Evolutionary conservation across 352 stramenopile species (phyloP), one percentile per base, ranked within the genome.

Genomic region (Globisporangium echinulatum): DNA sequence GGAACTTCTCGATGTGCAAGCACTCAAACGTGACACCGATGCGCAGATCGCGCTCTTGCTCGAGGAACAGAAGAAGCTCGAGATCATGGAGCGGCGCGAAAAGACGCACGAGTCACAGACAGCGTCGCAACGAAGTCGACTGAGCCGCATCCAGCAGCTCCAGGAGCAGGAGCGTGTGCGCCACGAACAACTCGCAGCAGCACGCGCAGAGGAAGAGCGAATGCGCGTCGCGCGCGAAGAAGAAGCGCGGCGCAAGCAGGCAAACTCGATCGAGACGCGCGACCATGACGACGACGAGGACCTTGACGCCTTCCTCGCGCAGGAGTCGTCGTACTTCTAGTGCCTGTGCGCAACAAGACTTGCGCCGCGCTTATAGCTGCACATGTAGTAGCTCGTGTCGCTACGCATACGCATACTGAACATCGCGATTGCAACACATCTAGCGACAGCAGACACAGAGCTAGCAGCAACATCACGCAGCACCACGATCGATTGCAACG

Each of bases 131-230:
- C 44, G 53, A 36, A 74, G 17, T 25, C 74, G 75, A 47, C 76
- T 82, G 15, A 75, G 69, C 14, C 82, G 82, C 37, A 79, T 92
- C 64, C 38, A 87, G 59, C 69, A 83, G 19, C 66, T 92, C 7
- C 82, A 90, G 58, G 72, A 75, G n/a, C 66, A 85, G 14, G 76
- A 83, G 53, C 69, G 72, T n/a, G 60, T 54, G 54, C 69, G 77
- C n/a, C 55, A 66, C 17, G 54, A 56, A n/a, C 54, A 61, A 7
- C 43, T 48, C 1, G 52, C 46, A 10, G 54, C 54, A 7, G 49
- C 48, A 38, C 68, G 64, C 3, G 42, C 61, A 25, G 51, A 62
- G 3, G 61, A 79, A 33, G 74, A 77, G 49, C 52, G 63, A 42
- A 39, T 69, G 38, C 57, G 58, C 11, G 68, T 73, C 59, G 61